Conservation (phyloP, 768 basidiomycete genomes). For the Sistotremastrum suecicum region DNA sequence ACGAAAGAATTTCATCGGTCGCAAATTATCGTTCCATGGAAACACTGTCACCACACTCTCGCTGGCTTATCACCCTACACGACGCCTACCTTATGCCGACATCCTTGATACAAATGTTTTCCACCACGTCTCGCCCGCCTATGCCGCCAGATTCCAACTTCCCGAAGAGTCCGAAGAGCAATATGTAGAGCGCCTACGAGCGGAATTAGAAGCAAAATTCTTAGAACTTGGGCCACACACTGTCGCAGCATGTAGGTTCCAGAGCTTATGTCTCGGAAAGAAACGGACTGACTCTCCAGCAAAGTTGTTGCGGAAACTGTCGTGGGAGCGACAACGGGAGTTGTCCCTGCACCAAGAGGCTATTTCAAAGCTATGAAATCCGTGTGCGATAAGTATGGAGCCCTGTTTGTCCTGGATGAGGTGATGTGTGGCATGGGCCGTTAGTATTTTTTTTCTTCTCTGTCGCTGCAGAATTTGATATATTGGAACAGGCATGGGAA, state of each 20-base stretch:
- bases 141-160: slow-evolving; percentile 63
- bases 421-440: slow-evolving; percentile 90
- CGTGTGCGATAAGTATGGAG: slow-evolving; percentile 64
- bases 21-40: slow-evolving; percentile 72
- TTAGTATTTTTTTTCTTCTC: slow-evolving; percentile 22
- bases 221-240: slow-evolving; percentile 69
- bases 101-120: slow-evolving; percentile 54
- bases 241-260: slow-evolving; percentile 59
- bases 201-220: slow-evolving; percentile 81
- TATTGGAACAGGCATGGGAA: slow-evolving; percentile 58
- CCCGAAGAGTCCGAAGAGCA: slow-evolving; percentile 59
- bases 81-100: slow-evolving; percentile 54
- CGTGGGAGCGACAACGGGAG: slow-evolving; percentile 74
- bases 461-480: not conserved
- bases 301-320: slow-evolving; percentile 77
- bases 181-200: slow-evolving; percentile 62
- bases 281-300: not conserved
- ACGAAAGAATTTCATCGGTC: slow-evolving; percentile 67
- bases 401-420: slow-evolving; percentile 78
- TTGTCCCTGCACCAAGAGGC: slow-evolving; percentile 62
- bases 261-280: slow-evolving; percentile 3
- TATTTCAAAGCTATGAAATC: slow-evolving; percentile 80
- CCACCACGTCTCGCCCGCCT: slow-evolving; percentile 82
- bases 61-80: slow-evolving; percentile 48
- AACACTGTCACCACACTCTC: slow-evolving; percentile 65